Percentiles rank a stretch among this genome's conserved stretches.
Conservation (phyloP, 1,284 basidiomycete species). For the Ganoderma meredithae region DNA sequence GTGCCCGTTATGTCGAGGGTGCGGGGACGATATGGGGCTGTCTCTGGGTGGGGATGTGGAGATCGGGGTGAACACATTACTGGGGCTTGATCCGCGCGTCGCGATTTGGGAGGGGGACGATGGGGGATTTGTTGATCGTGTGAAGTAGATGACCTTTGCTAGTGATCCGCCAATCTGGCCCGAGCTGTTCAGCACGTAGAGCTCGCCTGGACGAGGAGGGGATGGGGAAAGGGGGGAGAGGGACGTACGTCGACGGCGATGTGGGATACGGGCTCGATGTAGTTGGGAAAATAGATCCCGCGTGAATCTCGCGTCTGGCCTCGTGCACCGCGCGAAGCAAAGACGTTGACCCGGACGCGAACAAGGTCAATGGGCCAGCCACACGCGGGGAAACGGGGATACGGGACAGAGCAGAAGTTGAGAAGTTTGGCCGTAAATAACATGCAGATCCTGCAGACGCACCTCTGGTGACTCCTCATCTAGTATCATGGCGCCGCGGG, state of each 20-base stretch:
- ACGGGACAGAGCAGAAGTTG: slow-evolving; percentile 21
- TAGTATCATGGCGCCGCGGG: slow-evolving; percentile 88
- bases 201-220: slow-evolving; percentile 3
- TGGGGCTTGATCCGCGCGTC: slow-evolving; percentile 61
- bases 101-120: slow-evolving; percentile 70
- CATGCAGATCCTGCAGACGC: slow-evolving; percentile 40
- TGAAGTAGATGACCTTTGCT: slow-evolving; percentile 99
- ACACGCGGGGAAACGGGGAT: slow-evolving; percentile 1
- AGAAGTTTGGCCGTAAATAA: slow-evolving; percentile 25
- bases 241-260: slow-evolving; percentile 91
- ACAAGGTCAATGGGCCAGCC: slow-evolving; percentile 8
- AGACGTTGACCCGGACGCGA: neutral
- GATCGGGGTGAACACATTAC: slow-evolving; percentile 57
- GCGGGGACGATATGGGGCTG: slow-evolving; percentile 33
- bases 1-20: slow-evolving; percentile 34
- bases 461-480: slow-evolving; percentile 94
- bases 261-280: slow-evolving; percentile 96
- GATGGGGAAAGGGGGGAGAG: neutral
- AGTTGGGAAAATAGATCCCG: slow-evolving; percentile 94
- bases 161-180: slow-evolving; percentile 93
- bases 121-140: slow-evolving; percentile 84
- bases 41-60: slow-evolving; percentile 51
- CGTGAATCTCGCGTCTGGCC: slow-evolving; percentile 88
- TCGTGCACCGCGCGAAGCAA: slow-evolving; percentile 13
- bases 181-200: neutral